These are phyloP conservation scores for Colletotrichum spaethianum DNA, from an alignment of 2,329 filamentous ascomycete genomes.

Conservation along the genomic window DNA sequence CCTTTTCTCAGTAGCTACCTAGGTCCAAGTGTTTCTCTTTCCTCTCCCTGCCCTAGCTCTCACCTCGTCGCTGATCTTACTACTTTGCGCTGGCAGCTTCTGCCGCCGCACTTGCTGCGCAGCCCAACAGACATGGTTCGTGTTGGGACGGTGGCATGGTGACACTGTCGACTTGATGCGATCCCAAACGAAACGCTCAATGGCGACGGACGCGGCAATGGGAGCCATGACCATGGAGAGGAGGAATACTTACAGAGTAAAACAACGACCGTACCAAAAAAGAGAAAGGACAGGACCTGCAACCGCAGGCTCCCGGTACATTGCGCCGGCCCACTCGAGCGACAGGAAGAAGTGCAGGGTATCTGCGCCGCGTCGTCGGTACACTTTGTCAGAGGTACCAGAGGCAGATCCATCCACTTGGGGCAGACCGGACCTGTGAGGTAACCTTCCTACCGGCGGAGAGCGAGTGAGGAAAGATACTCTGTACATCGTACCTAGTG, in stretches of 20 bases:
- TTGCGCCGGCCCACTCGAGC: conserved; percentile 26
- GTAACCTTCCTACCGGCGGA: background rate
- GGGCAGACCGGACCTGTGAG: background rate
- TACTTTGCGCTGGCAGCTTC: conserved; percentile 1
- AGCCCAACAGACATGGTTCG: background rate
- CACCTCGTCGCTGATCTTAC: conserved; percentile 10
- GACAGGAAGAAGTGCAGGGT: conserved; percentile 23
- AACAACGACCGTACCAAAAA: too few species aligned
- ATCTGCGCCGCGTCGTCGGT: conserved; percentile 33
- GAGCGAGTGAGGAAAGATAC: conserved; percentile 12
- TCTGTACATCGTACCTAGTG: background rate
- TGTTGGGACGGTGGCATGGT: background rate
- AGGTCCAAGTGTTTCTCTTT: background rate
- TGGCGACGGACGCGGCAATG: conserved; percentile 7
- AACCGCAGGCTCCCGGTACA: conserved; percentile 11
- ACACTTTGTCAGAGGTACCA: conserved; percentile 21
- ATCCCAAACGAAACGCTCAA: background rate
- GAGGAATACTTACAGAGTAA: too few species aligned
- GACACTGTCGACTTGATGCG: background rate
- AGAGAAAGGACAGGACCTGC: background rate
- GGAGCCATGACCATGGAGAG: background rate
- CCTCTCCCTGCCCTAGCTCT: background rate
- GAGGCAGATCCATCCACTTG: conserved; percentile 4
- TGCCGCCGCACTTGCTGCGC: background rate
- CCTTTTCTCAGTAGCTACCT: conserved; percentile 21